A percentile compares a stretch with the other conserved stretches of the same genome.
phyloP scores from a whole-genome alignment of 306 rosid genomes.

The Arachis stenosperma region DNA sequence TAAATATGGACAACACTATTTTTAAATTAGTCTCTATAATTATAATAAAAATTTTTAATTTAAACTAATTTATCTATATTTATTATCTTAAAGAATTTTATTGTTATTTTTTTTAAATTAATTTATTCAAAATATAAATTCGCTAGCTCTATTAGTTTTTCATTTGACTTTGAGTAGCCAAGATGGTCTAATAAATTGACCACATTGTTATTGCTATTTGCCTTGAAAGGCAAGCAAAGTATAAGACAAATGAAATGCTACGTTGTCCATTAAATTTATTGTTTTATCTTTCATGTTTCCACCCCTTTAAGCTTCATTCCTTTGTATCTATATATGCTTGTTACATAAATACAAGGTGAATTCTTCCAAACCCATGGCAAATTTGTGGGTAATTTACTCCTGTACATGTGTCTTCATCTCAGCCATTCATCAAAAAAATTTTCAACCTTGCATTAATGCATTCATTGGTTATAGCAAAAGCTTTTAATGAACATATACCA shows the following conservation, averaged over 20 bases:
- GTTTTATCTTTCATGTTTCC: slow-evolving; percentile 18
- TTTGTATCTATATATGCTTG: background rate
- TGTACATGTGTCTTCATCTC: too few relatives aligned
- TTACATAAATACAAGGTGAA: background rate
- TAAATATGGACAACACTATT: too few relatives aligned
- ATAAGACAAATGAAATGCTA: slow-evolving; percentile 29
- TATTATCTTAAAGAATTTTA: background rate
- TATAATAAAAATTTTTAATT: too few relatives aligned
- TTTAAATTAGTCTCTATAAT: too few relatives aligned
- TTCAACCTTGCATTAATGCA: too few relatives aligned
- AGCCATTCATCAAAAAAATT: too few relatives aligned
- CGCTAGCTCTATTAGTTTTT: background rate
- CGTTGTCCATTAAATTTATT: slow-evolving; percentile 4
- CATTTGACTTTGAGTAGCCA: slow-evolving; percentile 35
- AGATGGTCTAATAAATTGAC: slow-evolving; percentile 32
- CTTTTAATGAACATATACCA: too few relatives aligned
- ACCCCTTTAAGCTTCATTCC: slow-evolving; percentile 13
- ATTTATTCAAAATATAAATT: too few relatives aligned
- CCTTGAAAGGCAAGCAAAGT: slow-evolving; percentile 38
- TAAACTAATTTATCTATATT: too few relatives aligned
- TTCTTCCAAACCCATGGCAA: too few relatives aligned
- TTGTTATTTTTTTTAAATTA: background rate
- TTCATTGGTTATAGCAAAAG: too few relatives aligned
- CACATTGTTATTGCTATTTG: slow-evolving; percentile 25
- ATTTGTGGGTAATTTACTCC: too few relatives aligned